Evolutionary conservation across 768 basidiomycete species (phyloP), one percentile per base, ranked within the genome.

Genomic region (Lactarius hatsudake): DNA sequence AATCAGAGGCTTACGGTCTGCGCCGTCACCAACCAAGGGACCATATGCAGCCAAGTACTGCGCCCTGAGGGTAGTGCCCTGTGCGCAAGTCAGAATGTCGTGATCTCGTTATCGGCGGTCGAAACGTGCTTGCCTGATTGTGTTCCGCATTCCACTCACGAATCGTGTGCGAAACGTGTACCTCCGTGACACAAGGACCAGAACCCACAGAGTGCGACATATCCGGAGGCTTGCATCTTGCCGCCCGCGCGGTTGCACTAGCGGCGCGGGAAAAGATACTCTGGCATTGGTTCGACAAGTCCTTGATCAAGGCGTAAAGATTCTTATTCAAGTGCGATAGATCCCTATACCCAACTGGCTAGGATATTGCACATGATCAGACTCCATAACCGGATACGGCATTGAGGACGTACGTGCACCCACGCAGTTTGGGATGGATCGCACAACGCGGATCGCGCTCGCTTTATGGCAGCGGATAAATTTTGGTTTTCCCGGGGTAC

Each of bases 271-370:
- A 78, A 76, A 92, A 91, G 64, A 89, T 76, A 73, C 77, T 77
- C 67, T 85, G 83, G 78, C 89, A 90, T 69, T 81, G 79, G 71
- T 72, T 75, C 56, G 86, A 86, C 71, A 90, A 77, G 74, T 88
- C 86, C 71, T 85, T 82, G 59, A 87, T 76, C 71, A 92, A 80
- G 34, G 81, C 82, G 69, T 87, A 85, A 72, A 93, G 79, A 77
- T 91, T 91, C 75, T 84, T 83, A 77, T 89, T 86, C 68, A 89
- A 73, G 77, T 83, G 79, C 65, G 81, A 81, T 67, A 86, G 74
- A 73, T 89, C 82, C 61, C 79, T 82, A 59, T 80, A 79, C 63
- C 76, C 74, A 62, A 81, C 76, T 70, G 79, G 79, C 85, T 88
- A 42, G 48, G 45, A 57, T 56, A 10, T 57, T 20, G 61, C 64